A percentile compares a stretch with the other conserved stretches of the same genome.
phyloP scores from a whole-genome alignment of 495 filamentous ascomycete species.

The Penicillium samsonianum region DNA sequence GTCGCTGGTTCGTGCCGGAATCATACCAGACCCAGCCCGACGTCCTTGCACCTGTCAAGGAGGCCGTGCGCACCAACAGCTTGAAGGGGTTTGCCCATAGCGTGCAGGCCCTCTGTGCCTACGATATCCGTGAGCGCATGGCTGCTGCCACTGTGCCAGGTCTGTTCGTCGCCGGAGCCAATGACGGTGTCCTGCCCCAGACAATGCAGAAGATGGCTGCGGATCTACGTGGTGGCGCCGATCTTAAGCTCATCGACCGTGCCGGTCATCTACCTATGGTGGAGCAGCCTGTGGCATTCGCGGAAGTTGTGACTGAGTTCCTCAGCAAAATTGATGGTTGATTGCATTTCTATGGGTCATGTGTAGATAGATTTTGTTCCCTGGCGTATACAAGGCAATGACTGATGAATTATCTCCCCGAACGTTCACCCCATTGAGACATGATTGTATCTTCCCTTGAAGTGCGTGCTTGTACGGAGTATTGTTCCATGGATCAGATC shows the following conservation, averaged over 20 bases:
- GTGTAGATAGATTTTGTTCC: background rate
- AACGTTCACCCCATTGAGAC: background rate
- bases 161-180: slow-evolving; percentile 67
- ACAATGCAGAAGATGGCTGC: slow-evolving; percentile 74
- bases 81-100: slow-evolving; percentile 68
- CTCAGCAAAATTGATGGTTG: slow-evolving; percentile 40
- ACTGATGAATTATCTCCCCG: background rate
- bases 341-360: slow-evolving; percentile 9
- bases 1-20: slow-evolving; percentile 70
- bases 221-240: slow-evolving; percentile 53
- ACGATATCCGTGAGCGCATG: slow-evolving; percentile 69
- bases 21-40: slow-evolving; percentile 58
- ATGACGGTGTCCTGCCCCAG: slow-evolving; percentile 72
- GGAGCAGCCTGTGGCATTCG: slow-evolving; percentile 68
- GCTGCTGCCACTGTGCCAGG: slow-evolving; percentile 57
- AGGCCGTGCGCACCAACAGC: slow-evolving; percentile 63
- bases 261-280: slow-evolving; percentile 84
- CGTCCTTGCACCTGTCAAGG: slow-evolving; percentile 52
- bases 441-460: background rate
- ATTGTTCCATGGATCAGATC: background rate
- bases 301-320: slow-evolving; percentile 58
- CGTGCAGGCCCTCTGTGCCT: slow-evolving; percentile 73
- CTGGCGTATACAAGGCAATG: slow-evolving; percentile 1
- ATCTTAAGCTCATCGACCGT: slow-evolving; percentile 60
- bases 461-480: background rate